These are phyloP conservation scores for Prunus yedoensis DNA, from an alignment of 331 rosid species.

Conservation along the genomic window DNA sequence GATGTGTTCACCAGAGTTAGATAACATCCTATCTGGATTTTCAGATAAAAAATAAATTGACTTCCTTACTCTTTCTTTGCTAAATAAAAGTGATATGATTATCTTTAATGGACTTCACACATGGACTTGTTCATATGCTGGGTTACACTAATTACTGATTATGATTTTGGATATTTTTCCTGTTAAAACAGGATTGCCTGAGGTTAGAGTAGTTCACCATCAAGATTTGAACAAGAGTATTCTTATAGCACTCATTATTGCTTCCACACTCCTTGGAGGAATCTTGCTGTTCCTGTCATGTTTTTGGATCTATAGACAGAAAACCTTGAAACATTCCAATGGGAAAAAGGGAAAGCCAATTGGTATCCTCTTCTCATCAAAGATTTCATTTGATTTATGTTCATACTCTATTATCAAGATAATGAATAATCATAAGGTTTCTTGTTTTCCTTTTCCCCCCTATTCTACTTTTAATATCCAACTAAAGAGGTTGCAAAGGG, in stretches of 20 bases:
- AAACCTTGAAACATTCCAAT: slow-evolving; percentile 26
- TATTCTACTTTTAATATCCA: slow-evolving; percentile 15
- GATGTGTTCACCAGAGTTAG: not conserved
- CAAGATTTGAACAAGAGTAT: slow-evolving; percentile 65
- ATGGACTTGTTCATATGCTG: not conserved
- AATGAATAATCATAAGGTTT: not conserved
- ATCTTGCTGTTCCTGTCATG: slow-evolving; percentile 49
- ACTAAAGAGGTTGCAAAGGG: slow-evolving; percentile 56
- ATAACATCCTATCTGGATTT: not conserved
- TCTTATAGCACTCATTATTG: slow-evolving; percentile 61
- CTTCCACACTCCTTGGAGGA: slow-evolving; percentile 69
- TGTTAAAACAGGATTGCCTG: slow-evolving; percentile 49
- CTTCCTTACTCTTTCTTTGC: not conserved
- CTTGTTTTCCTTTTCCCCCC: not conserved
- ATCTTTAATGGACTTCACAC: not conserved
- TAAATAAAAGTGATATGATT: not conserved
- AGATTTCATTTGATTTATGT: not conserved
- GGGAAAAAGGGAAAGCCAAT: slow-evolving; percentile 39
- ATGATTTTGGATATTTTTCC: slow-evolving; percentile 6
- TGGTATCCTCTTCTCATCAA: slow-evolving; percentile 42
- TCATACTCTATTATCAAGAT: not conserved
- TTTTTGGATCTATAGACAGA: slow-evolving; percentile 56
- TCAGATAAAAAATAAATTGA: not conserved
- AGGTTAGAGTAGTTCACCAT: slow-evolving; percentile 56
- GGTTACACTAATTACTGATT: not conserved